Evolutionary conservation across 1,284 basidiomycete species (phyloP).

Genomic region (Porphyrellus sp.): DNA sequence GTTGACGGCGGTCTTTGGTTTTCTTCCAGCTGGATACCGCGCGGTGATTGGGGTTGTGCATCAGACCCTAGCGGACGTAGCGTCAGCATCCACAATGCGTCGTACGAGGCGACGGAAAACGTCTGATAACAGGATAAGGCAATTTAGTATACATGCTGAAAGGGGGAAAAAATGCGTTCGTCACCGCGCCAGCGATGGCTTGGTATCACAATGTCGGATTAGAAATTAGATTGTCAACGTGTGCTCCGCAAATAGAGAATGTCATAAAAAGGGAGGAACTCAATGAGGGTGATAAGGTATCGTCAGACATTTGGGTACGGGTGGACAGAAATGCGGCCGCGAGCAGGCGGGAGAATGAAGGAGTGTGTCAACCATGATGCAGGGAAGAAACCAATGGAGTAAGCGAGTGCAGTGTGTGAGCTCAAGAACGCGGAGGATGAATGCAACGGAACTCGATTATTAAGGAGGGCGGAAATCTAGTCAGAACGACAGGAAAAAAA

Average conservation of each 20-base stretch:
- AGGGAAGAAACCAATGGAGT: constrained; percentile 20
- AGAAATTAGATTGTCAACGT: constrained; percentile 35
- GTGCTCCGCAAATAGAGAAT: constrained; percentile 38
- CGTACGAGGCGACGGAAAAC: constrained; percentile 51
- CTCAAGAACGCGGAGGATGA: constrained; percentile 25
- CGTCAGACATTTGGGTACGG: constrained; percentile 32
- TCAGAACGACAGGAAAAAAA: constrained; percentile 16
- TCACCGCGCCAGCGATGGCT: constrained; percentile 23
- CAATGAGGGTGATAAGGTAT: constrained; percentile 39
- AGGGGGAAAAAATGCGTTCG: constrained; percentile 4
- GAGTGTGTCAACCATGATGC: constrained; percentile 36
- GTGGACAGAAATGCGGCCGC: constrained; percentile 21
- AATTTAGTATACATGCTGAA: constrained; percentile 24
- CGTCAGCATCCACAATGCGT: constrained; percentile 93
- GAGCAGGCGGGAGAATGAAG: constrained; percentile 25
- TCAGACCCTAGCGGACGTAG: constrained; percentile 93
- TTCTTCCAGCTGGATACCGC: constrained; percentile 76
- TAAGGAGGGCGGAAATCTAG: constrained; percentile 27
- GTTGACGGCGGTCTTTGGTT: constrained; percentile 9
- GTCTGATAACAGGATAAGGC: constrained; percentile 10
- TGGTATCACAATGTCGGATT: constrained; percentile 31
- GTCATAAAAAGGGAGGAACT: constrained; percentile 31
- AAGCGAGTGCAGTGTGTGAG: constrained; percentile 26
- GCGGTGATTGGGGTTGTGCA: constrained; percentile 95
- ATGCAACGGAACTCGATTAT: constrained; percentile 25